A percentile compares a stretch with the other conserved stretches of the same genome.
These are phyloP conservation scores for Monoraphidium neglectum DNA, from an alignment of 139 green algal species.

Conservation along the genomic window DNA sequence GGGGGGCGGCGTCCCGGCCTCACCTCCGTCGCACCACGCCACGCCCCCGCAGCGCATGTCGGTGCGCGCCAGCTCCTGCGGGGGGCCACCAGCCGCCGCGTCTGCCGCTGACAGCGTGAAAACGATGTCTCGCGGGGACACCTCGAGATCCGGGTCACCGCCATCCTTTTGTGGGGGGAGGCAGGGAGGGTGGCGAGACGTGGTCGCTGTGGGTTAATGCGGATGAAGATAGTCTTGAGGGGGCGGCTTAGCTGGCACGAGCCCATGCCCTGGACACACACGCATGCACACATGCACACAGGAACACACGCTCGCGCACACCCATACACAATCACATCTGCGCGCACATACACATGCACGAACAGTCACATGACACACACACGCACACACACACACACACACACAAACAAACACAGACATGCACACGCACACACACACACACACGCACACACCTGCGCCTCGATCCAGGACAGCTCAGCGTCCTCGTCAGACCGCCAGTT, in stretches of 20 bases:
- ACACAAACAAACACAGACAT: too few relatives aligned
- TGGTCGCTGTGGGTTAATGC: background rate
- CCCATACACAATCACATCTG: background rate
- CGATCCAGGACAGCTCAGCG: conserved; percentile 83
- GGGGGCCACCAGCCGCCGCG: background rate
- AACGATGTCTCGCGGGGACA: conserved; percentile 91
- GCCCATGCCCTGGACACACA: background rate
- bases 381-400: too few relatives aligned
- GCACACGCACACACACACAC: too few relatives aligned
- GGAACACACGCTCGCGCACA: background rate
- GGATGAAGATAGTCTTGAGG: background rate
- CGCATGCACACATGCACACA: background rate
- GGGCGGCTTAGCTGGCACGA: background rate
- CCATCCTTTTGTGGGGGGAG: conserved; percentile 67
- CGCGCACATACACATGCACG: too few relatives aligned
- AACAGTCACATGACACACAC: too few relatives aligned
- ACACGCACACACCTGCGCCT: conserved; percentile 70
- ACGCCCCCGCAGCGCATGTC: conserved; percentile 83
- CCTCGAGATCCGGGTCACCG: conserved; percentile 87
- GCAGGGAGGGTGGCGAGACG: background rate
- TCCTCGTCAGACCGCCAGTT: conserved; percentile 88
- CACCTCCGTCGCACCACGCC: conserved; percentile 75
- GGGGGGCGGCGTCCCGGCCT: too few relatives aligned
- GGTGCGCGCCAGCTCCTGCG: conserved; percentile 46
- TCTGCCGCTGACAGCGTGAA: conserved; percentile 66